These are phyloP conservation scores for Pseudocercospora eumusae DNA, from an alignment of 2,329 filamentous ascomycete genomes.

Conservation along the genomic window DNA sequence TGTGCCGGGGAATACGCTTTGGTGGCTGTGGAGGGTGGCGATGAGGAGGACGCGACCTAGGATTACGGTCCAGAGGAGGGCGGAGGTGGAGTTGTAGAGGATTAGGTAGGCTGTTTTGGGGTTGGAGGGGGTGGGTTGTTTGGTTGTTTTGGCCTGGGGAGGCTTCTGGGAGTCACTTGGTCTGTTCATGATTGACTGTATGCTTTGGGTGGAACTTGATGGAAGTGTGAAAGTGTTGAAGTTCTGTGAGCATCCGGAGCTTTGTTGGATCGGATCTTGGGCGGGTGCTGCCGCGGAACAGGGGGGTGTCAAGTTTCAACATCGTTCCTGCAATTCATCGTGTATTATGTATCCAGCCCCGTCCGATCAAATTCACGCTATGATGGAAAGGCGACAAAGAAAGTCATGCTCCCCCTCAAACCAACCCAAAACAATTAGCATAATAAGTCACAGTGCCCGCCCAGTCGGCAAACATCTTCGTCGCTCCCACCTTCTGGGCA, in stretches of 20 bases:
- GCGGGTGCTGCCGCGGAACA: neutral
- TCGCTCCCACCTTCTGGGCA: slow-evolving; percentile 60
- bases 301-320: neutral
- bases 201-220: neutral
- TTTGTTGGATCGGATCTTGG: neutral
- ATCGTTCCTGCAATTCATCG: too few relatives aligned
- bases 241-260: neutral
- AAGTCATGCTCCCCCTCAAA: neutral
- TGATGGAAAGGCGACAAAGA: too few relatives aligned
- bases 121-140: slow-evolving; percentile 35
- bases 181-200: slow-evolving; percentile 29
- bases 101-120: slow-evolving; percentile 64
- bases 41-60: slow-evolving; percentile 68
- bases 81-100: slow-evolving; percentile 79
- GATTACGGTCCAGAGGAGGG: slow-evolving; percentile 75
- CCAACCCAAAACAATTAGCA: slow-evolving; percentile 64
- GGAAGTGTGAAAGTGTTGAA: neutral
- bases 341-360: too few relatives aligned
- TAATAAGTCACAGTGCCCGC: slow-evolving; percentile 68
- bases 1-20: slow-evolving; percentile 61
- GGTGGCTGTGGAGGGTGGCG: slow-evolving; percentile 45
- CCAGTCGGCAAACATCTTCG: slow-evolving; percentile 70
- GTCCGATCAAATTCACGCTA: too few relatives aligned
- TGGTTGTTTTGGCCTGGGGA: neutral
- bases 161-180: slow-evolving; percentile 33